Conservation (phyloP, 495 filamentous ascomycete genomes). For the Penicillium flavigenum region DNA sequence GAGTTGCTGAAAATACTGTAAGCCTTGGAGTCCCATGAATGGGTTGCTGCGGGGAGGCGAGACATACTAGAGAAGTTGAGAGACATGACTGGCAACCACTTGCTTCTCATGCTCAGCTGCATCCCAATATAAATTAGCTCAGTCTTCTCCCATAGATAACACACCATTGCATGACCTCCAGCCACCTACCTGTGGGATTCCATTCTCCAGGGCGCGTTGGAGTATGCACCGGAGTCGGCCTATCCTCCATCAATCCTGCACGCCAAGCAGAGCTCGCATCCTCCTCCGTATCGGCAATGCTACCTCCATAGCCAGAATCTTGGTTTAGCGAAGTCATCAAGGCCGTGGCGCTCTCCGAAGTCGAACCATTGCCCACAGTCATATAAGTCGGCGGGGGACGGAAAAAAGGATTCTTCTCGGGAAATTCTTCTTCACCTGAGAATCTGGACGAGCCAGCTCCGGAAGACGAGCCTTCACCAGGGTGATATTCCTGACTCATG, state of each 20-base stretch:
- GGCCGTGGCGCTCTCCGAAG: conserved; percentile 69
- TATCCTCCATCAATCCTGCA: conserved; percentile 64
- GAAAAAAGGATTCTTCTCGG: conserved; percentile 32
- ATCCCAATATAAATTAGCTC: conserved; percentile 6
- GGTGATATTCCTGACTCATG: conserved; percentile 76
- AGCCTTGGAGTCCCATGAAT: conserved; percentile 12
- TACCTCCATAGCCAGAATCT: conserved; percentile 91
- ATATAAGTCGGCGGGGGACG: conserved; percentile 65
- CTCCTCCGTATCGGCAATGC: conserved; percentile 52
- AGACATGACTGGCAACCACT: conserved; percentile 65
- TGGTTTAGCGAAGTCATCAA: conserved; percentile 70
- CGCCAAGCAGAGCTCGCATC: conserved; percentile 51
- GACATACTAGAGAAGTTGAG: conserved; percentile 66
- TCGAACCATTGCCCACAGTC: conserved; percentile 82
- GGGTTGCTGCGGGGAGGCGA: not conserved
- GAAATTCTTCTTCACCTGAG: conserved; percentile 30
- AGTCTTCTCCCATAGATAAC: not conserved
- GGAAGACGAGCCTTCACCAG: conserved; percentile 43
- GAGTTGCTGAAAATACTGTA: conserved; percentile 64
- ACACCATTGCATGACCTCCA: not conserved
- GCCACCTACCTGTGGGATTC: conserved; percentile 43
- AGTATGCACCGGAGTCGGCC: conserved; percentile 60
- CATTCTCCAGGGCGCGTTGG: conserved; percentile 50
- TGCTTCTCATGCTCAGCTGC: conserved; percentile 59
- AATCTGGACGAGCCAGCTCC: conserved; percentile 40